Percentiles rank a stretch among this genome's conserved stretches.
phyloP scores from a whole-genome alignment of 441 rosid species.

The Corymbia citriodora region DNA sequence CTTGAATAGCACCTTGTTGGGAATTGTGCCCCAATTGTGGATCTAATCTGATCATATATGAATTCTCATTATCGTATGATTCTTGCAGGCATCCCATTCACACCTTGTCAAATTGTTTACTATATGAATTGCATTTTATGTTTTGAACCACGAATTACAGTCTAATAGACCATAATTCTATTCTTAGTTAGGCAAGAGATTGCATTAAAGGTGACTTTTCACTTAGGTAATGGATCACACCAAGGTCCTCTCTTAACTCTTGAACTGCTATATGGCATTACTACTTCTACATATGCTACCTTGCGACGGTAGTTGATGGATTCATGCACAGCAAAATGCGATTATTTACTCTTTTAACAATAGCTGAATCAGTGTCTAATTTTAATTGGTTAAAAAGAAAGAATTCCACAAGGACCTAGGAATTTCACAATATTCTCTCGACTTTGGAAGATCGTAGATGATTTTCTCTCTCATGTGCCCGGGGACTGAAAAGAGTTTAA shows the following conservation, averaged over 20 bases:
- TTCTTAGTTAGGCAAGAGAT: not conserved
- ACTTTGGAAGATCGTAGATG: not conserved
- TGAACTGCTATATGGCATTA: not conserved
- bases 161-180: not conserved
- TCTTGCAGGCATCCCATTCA: not conserved
- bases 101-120: not conserved
- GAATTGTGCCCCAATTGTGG: not conserved
- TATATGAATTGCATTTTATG: not conserved
- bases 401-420: not conserved
- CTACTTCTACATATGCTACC: not conserved
- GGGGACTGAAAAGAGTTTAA: not conserved
- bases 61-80: not conserved
- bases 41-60: not conserved
- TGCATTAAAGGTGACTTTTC: not conserved
- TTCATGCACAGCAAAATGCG: not conserved
- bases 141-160: not conserved
- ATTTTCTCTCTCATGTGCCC: not conserved
- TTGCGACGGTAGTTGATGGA: not conserved
- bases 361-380: not conserved
- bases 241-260: not conserved
- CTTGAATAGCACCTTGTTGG: not conserved
- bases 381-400: not conserved
- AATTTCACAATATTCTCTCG: not conserved
- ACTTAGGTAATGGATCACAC: not conserved
- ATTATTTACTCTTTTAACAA: not conserved